Evolutionary conservation across 1,284 basidiomycete genomes (phyloP).

Genomic region (Melampsora americana): DNA sequence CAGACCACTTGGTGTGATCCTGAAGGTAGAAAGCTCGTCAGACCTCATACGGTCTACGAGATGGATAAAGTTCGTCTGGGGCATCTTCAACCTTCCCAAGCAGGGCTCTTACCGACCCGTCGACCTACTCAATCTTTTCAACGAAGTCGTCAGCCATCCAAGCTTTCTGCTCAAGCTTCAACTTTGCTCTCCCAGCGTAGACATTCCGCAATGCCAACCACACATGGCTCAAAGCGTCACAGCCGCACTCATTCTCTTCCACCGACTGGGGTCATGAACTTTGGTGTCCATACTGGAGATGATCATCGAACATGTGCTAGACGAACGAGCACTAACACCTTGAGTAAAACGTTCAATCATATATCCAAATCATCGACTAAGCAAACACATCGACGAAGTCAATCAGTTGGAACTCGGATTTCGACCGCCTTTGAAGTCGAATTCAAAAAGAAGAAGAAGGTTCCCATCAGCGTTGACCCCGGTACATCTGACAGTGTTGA

Average conservation of each 20-base stretch:
- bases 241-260: neutral
- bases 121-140: constrained; percentile 5
- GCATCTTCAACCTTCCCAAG: constrained; percentile 16
- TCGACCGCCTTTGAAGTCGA: neutral
- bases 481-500: neutral
- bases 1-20: constrained; percentile 32
- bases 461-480: neutral
- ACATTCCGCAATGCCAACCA: no score
- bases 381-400: neutral
- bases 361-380: neutral
- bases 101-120: constrained; percentile 1
- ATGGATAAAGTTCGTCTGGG: constrained; percentile 3
- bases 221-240: neutral
- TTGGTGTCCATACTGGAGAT: no score
- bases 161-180: no score
- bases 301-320: neutral
- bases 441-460: neutral
- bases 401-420: constrained; percentile 1
- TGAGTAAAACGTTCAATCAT: neutral
- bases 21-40: constrained; percentile 24
- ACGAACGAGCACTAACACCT: neutral
- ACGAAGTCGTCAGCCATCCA: neutral
- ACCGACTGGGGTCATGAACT: neutral
- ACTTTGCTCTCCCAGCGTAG: no score
- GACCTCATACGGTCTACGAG: constrained; percentile 40